These are phyloP conservation scores for Penicillium brevicompactum DNA, from an alignment of 2,329 filamentous ascomycete genomes.

Conservation along the genomic window DNA sequence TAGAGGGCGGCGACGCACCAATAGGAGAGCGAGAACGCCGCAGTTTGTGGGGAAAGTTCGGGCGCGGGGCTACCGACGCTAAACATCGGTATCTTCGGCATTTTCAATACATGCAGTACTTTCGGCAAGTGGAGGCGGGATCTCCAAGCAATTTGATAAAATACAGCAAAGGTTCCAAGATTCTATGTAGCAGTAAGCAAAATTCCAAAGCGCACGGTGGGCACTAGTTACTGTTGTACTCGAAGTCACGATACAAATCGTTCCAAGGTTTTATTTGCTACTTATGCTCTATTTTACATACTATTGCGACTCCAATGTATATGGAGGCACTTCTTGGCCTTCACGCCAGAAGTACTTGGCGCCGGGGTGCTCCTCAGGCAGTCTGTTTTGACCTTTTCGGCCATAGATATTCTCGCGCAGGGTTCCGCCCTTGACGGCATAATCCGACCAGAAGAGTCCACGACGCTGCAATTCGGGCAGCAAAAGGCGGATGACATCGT, in stretches of 20 bases:
- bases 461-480: slow-evolving; percentile 37
- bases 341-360: slow-evolving; percentile 39
- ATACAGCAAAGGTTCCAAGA: too few relatives aligned
- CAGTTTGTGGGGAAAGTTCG: background rate
- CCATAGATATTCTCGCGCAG: slow-evolving; percentile 44
- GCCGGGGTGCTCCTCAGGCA: slow-evolving; percentile 40
- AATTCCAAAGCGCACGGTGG: too few relatives aligned
- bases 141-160: background rate
- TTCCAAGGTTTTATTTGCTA: too few relatives aligned
- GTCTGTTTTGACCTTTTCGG: slow-evolving; percentile 28
- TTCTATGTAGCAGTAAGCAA: too few relatives aligned
- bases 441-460: slow-evolving; percentile 43
- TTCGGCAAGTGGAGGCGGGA: background rate
- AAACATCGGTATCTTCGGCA: slow-evolving; percentile 32
- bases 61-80: background rate
- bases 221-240: too few relatives aligned
- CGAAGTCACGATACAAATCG: background rate
- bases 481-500: slow-evolving; percentile 36
- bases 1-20: background rate
- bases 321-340: slow-evolving; percentile 36
- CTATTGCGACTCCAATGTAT: slow-evolving; percentile 21
- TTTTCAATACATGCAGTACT: background rate
- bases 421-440: slow-evolving; percentile 40
- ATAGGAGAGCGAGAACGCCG: background rate
- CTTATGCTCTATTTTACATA: background rate